Base-by-base conservation (phyloP, 176 grass and related monocot species). In the Oryza nivara region DNA sequence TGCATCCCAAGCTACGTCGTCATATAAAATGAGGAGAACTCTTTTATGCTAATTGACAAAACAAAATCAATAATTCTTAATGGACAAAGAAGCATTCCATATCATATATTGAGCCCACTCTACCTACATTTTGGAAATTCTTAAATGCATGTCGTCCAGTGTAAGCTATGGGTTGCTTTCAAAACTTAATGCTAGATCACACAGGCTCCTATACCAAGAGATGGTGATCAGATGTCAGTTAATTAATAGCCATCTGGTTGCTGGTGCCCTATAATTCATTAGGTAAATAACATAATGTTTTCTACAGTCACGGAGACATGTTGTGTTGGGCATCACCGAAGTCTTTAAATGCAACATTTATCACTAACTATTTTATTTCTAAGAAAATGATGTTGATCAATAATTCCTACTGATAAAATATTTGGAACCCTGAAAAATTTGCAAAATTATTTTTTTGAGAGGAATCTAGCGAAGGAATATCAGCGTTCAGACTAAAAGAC, bases 91-190 rank as follows among this genome's bases (percentile, higher is more conserved):
- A 67, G 45, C 13, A 49, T 49, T 26, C 54, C 54, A 51, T 86
- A 63, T 10, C 68, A 63, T 63, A 63, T 63, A 63, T 80, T 66
- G 76, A 41, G 46, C 69, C 69, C 66, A 54, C 69, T 56, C 44
- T 40, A 74, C 43, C 44, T 49, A 73, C 9, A 73, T n/a, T 44
- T 74, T 46, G 63, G 6, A 30, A 16, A 11, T 67, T 28, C 58
- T 73, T 80, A 74, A 80, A 86, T 80, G 76, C 36, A 51, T 28
- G 76, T 28, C 30, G 40, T 51, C 20, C 52, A 56, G 8, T 51
- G 69, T 66, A 66, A 73, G 67, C 28, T 38, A 46, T 47, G 30
- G 19, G 75, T 73, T 49, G 54, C 67, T 79, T 72, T 70, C 52
- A 17, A 49, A 76, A 65, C 68, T 54, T 72, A 65, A 65, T 13